Evolutionary conservation across 495 filamentous ascomycete species (phyloP).

Genomic region (Chaetomium fimeti): DNA sequence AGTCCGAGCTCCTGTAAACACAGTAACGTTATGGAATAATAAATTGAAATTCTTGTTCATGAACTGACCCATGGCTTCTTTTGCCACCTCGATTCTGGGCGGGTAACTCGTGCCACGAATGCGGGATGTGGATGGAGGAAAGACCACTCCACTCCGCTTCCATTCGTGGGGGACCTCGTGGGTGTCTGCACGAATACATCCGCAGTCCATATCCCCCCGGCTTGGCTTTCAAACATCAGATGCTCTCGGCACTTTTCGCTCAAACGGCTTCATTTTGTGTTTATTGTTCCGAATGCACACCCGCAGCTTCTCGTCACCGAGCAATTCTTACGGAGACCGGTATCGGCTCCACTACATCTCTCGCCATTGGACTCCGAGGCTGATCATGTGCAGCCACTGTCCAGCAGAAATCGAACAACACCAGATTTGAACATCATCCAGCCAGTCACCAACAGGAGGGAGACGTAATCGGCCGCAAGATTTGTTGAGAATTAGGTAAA

Average conservation of each 20-base stretch:
- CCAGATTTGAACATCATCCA: background rate
- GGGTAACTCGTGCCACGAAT: background rate
- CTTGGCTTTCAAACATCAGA: constrained; percentile 14
- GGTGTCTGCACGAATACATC: constrained; percentile 17
- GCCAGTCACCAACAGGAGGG: background rate
- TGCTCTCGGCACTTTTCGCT: constrained; percentile 6
- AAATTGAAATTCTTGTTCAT: too few species aligned
- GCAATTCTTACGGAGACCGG: constrained; percentile 7
- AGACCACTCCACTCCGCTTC: background rate
- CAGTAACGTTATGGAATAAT: too few species aligned
- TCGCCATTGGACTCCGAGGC: constrained; percentile 4
- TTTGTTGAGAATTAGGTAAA: background rate
- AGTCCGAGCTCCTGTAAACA: too few species aligned
- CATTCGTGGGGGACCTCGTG: constrained; percentile 6
- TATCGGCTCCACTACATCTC: constrained; percentile 9
- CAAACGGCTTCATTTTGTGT: background rate
- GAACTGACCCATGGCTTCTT: too few species aligned
- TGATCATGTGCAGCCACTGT: constrained; percentile 10
- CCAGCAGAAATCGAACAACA: background rate
- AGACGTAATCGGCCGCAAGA: background rate
- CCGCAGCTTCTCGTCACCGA: constrained; percentile 6
- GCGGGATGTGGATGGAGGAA: background rate
- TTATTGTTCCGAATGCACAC: constrained; percentile 6
- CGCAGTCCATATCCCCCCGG: background rate
- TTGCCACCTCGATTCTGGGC: too few species aligned